These are phyloP conservation scores for Casaregolazyma lundiana DNA, from an alignment of 1,139 yeast species.

Conservation along the genomic window DNA sequence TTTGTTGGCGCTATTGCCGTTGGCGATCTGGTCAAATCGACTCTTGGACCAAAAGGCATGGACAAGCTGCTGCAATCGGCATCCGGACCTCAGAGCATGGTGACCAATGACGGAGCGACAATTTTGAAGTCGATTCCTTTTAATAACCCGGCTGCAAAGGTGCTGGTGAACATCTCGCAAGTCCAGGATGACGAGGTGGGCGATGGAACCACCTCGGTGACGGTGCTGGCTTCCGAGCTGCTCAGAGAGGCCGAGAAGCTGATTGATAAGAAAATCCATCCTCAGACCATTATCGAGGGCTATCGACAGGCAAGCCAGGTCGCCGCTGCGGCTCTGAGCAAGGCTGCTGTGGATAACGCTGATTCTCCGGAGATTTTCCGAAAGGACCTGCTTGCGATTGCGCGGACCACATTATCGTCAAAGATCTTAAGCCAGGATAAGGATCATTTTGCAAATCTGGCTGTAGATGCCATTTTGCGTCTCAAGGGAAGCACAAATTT, in stretches of 20 bases:
- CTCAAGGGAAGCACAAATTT: conserved; percentile 91
- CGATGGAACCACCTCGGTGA: conserved; percentile 98
- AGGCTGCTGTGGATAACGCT: conserved; percentile 73
- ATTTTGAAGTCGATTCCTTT: conserved; percentile 90
- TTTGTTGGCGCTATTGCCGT: conserved; percentile 99
- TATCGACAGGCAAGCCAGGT: conserved; percentile 82
- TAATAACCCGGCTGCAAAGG: conserved; percentile 98
- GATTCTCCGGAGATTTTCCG: conserved; percentile 59
- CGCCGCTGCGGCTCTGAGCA: conserved; percentile 75
- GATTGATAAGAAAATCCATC: conserved; percentile 90
- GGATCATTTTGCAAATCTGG: conserved; percentile 79
- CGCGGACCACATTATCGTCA: conserved; percentile 89
- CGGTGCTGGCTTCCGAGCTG: conserved; percentile 87
- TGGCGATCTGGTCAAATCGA: conserved; percentile 92
- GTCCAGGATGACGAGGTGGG: conserved; percentile 99
- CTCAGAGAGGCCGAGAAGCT: conserved; percentile 93
- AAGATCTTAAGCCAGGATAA: conserved; percentile 94
- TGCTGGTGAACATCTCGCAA: conserved; percentile 88
- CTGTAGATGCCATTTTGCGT: conserved; percentile 91
- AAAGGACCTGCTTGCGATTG: conserved; percentile 75
- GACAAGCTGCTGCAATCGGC: conserved; percentile 90
- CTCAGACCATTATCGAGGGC: conserved; percentile 96
- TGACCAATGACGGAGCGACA: conserved; percentile 98
- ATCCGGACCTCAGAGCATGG: conserved; percentile 67
- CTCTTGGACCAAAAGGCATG: conserved; percentile 98